Conservation (phyloP, 1,284 basidiomycete species). For the Sphaerobolus stellatus region DNA sequence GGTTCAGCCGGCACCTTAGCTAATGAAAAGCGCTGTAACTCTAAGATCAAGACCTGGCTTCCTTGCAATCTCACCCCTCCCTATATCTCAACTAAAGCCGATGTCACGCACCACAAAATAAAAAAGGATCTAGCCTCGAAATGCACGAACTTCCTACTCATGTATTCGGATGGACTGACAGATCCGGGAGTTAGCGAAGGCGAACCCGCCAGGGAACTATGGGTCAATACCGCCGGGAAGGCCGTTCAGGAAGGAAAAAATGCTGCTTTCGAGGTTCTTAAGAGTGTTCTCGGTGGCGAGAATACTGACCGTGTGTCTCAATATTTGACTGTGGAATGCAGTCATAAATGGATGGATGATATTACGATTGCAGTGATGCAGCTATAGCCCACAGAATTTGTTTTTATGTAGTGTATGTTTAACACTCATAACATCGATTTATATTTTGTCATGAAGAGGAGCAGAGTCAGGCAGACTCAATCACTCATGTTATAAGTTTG, state of each 20-base stretch:
- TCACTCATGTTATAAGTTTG: too few species aligned
- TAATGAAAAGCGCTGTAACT: too few species aligned
- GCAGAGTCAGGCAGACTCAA: too few species aligned
- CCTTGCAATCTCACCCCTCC: conserved; percentile 62
- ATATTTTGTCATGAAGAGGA: too few species aligned
- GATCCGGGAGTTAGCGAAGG: conserved; percentile 53
- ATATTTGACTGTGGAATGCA: conserved; percentile 65
- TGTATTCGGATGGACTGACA: conserved; percentile 66
- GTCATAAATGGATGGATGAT: conserved; percentile 68
- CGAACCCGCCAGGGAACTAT: conserved; percentile 26
- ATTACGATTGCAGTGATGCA: conserved; percentile 65
- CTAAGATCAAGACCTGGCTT: conserved; percentile 70
- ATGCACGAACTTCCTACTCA: conserved; percentile 53
- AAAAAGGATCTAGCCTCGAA: conserved; percentile 22
- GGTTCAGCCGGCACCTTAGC: too few species aligned
- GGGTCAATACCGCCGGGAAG: conserved; percentile 18
- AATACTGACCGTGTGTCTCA: conserved; percentile 52
- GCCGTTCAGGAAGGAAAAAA: conserved; percentile 33
- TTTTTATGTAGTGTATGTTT: too few species aligned
- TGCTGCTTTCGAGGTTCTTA: conserved; percentile 56
- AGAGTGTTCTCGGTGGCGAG: conserved; percentile 59
- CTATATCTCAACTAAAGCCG: conserved; percentile 63
- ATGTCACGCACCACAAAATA: conserved; percentile 56
- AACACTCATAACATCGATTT: too few species aligned
- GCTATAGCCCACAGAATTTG: too few species aligned